Evolutionary conservation across 176 grass and related monocot species (phyloP), one percentile per base, ranked within the genome.

Genomic region (Aechmea fasciata): DNA sequence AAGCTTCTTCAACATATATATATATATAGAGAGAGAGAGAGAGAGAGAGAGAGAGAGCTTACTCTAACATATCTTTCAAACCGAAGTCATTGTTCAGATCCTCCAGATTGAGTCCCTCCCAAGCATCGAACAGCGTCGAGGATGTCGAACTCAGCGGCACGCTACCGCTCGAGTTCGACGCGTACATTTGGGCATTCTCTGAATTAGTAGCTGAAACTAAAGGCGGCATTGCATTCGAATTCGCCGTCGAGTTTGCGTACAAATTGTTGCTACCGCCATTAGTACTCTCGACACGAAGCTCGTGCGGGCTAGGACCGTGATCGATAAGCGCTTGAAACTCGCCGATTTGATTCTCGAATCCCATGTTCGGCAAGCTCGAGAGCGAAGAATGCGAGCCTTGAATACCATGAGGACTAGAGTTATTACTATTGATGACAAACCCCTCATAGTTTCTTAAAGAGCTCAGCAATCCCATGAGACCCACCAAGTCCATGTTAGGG

Each of bases 41-140:
- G n/a, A n/a, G n/a, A n/a, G n/a, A n/a, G n/a, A n/a, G n/a, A n/a
- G n/a, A n/a, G n/a, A n/a, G n/a, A n/a, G 63, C 11, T 92, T 68
- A 97, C 89, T 92, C 93, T 85, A 87, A 66, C 57, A 92, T 65
- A 9, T 92, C 84, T 29, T 80, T 87, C 89, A 86, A 97, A 9
- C 73, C 52, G 50, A 70, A 71, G 11, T 97, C 84, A 61, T 15
- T 67, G 76, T 70, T 82, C 63, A 82, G 49, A 47, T 78, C 77
- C 57, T 89, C 88, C 22, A 91, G 69, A 72, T 80, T 80, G 10
- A 96, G 84, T 76, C 25, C 84, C 24, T 89, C 79, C 47, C 85
- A 80, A 15, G 71, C 84, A 0, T 85, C 86, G 65, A 87, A 85
- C 23, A 82, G 47, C 76, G 77, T 78, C 23, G 91, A 88, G 24